Evolutionary conservation across 2,329 filamentous ascomycete species (phyloP), one percentile per base, ranked within the genome.

Genomic region (Colletotrichum siamense): DNA sequence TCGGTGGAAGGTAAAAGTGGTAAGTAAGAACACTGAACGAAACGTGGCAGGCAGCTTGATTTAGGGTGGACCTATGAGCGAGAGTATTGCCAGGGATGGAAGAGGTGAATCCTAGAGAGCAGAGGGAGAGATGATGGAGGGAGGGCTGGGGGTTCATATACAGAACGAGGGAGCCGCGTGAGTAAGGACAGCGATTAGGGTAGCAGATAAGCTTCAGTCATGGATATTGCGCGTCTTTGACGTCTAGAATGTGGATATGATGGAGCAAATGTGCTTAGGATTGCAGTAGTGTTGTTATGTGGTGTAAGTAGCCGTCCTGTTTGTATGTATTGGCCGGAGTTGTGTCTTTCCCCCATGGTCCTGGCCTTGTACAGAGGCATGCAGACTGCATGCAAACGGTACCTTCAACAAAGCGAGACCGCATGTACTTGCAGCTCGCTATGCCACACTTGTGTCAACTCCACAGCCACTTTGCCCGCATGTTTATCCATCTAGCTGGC

Each of bases 141-240:
- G 49, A 69, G 49, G 12, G 28, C 28, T 34, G 73, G 73, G 73
- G 69, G 70, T 76, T 76, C 70, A 76, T 76, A 76, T 76, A 76
- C 70, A 59, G 26, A 36, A 28, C 16, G 67, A 69, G 66, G 64
- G 62, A 73, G 69, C 34, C 52, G 44, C 36, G 44, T 39, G 69
- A 64, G 69, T 57, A 71, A 49, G 52, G 62, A 32, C 52, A 63
- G 59, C n/a, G 36, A 61, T 22, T 44, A 71, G 63, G 73, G 70
- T 61, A 64, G 65, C 24, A 61, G 70, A 76, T 74, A 76, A 74
- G 49, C 74, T 73, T 73, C 74, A 52, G 64, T 55, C 64, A 62
- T 65, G 73, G 63, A 49, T 59, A 36, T 69, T 76, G 70, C 64
- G 74, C 64, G 65, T 76, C 70, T 73, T 74, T 69, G 64, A 74